Base-by-base conservation (phyloP, 768 basidiomycete species). In the Leucogyrophana mollusca region DNA sequence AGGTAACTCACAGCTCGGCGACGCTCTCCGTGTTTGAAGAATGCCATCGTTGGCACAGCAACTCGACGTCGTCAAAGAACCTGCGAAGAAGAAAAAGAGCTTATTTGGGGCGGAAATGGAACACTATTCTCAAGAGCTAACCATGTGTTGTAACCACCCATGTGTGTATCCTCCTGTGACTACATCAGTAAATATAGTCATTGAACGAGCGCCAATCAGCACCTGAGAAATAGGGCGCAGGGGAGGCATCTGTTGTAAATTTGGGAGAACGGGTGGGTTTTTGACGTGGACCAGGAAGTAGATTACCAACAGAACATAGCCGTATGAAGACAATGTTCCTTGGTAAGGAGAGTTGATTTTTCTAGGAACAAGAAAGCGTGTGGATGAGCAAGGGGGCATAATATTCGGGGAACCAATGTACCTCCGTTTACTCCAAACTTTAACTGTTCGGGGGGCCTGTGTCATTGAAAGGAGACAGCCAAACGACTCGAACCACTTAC, bases 271-370 rank as follows among this genome's bases (percentile, higher is more conserved):
- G 20, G 94, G 90, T 45, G 95, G 94, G 55, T 91, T 91, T 73
- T 96, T 95, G 72, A 98, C 94, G 66, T 99, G 96, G 37, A 94
- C 85, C 43, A 98, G 81, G 71, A 93, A 99, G 72, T 94, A 96
- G 58, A 99, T 91, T 65, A 97, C 95, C 67, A 99, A 87, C 43
- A 99, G 79, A 55, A 95, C 94, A 71, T 95, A 97, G 53, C 95
- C 95, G 64, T 99, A 97, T 44, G 94, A 95, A 45, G 91, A 94
- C 43, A 99, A 74, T 1, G 95, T 98, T 51, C 95, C 95, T 59
- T 91, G 84, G 69, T 98, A 99, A 9, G 95, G 94, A 41, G 94
- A 96, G 69, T 99, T 99, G 68, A 99, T 96, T 83, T 96, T 94
- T 69, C 90, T 91, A 57, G 2, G 36, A 24, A 23, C 50, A 34